phyloP scores from a whole-genome alignment of 495 filamentous ascomycete genomes.

The Neurospora sp. region DNA sequence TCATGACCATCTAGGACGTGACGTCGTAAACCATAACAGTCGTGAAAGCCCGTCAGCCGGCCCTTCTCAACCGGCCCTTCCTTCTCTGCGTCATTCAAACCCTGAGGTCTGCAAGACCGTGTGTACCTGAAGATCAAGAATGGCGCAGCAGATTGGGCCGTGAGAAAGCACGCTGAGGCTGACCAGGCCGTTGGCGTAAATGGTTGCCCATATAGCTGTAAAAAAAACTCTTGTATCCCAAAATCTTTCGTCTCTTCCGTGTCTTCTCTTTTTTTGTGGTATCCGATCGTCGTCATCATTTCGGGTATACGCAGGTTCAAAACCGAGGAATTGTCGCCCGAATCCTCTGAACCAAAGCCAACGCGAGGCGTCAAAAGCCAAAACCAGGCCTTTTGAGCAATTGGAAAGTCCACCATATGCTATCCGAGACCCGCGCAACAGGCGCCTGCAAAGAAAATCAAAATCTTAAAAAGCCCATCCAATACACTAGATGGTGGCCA shows the following conservation, averaged over 20 bases:
- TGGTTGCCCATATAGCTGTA: conserved; percentile 29
- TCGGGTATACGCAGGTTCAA: conserved; percentile 5
- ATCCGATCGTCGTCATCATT: conserved; percentile 20
- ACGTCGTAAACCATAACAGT: conserved; percentile 32
- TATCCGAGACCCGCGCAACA: not conserved
- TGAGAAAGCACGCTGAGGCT: conserved; percentile 1
- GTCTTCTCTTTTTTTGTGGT: conserved; percentile 8
- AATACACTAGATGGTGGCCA: not conserved
- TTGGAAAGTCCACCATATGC: not conserved
- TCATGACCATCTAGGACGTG: conserved; percentile 30
- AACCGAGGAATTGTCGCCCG: not conserved
- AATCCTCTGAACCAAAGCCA: not conserved
- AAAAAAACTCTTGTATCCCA: conserved; percentile 18
- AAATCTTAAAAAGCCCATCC: not conserved
- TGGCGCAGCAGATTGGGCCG: not conserved
- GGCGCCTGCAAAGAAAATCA: not conserved
- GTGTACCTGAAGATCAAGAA: not conserved
- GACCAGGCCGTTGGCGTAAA: conserved; percentile 16
- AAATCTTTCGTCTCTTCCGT: conserved; percentile 18
- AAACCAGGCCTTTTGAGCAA: not conserved
- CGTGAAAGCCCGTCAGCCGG: conserved; percentile 14
- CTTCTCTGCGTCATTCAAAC: not conserved
- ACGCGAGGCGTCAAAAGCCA: not conserved
- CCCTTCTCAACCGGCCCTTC: not conserved
- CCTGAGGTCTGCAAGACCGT: not conserved